phyloP scores from a whole-genome alignment of 495 filamentous ascomycete genomes.

The Aspergillus coremiiformis region DNA sequence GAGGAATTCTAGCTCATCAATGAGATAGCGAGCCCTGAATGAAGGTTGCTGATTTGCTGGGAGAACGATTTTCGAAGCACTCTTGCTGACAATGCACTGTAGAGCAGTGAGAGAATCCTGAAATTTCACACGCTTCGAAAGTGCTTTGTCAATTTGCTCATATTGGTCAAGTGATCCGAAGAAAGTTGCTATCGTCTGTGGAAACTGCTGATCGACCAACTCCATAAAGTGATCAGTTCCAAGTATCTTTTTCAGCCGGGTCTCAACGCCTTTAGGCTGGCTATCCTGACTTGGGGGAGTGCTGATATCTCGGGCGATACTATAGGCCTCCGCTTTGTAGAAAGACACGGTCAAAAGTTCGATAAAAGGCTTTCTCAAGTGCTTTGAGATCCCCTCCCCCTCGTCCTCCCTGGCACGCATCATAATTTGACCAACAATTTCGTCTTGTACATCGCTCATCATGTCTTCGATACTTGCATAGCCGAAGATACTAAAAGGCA shows the following conservation, averaged over 20 bases:
- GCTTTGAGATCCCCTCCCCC: conserved; percentile 47
- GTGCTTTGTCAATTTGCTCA: conserved; percentile 65
- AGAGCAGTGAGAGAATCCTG: conserved; percentile 54
- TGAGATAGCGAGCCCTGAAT: conserved; percentile 69
- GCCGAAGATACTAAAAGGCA: conserved; percentile 78
- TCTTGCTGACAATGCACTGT: conserved; percentile 55
- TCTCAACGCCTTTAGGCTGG: conserved; percentile 56
- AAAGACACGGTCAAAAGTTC: conserved; percentile 64
- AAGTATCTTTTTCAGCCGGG: conserved; percentile 58
- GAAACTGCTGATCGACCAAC: conserved; percentile 60
- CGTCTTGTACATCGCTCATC: conserved; percentile 64
- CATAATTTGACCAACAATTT: conserved; percentile 72
- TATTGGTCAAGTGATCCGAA: conserved; percentile 65
- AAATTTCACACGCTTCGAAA: conserved; percentile 56
- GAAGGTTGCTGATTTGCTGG: conserved; percentile 76
- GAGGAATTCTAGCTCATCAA: conserved; percentile 65
- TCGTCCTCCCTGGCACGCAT: conserved; percentile 70
- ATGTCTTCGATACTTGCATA: conserved; percentile 64
- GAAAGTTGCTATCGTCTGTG: conserved; percentile 64
- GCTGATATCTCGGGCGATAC: conserved; percentile 70
- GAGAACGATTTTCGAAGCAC: conserved; percentile 51
- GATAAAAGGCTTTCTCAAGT: conserved; percentile 45
- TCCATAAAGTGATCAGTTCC: conserved; percentile 56
- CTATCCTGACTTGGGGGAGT: conserved; percentile 44
- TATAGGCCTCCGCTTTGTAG: conserved; percentile 74